Evolutionary conservation across 352 stramenopile species (phyloP).

Genomic region (Globisporangium nodosum): DNA sequence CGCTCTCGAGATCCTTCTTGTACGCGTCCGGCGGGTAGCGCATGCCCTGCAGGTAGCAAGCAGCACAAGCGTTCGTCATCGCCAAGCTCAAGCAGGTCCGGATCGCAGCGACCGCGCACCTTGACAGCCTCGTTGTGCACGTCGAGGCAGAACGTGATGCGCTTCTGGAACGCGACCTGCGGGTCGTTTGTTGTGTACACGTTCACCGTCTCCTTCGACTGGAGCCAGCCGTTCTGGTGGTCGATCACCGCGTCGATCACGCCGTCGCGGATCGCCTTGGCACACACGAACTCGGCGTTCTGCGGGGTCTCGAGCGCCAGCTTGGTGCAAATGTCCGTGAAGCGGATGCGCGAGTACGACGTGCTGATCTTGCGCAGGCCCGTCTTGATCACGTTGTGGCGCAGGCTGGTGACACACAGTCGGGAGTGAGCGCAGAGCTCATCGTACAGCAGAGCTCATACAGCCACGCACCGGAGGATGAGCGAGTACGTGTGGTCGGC

Average conservation of each 20-base stretch:
- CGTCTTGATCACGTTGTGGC: slow-evolving; percentile 98
- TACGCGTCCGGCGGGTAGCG: slow-evolving; percentile 96
- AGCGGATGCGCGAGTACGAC: slow-evolving; percentile 91
- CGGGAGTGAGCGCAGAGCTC: not conserved
- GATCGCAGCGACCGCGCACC: slow-evolving; percentile 12
- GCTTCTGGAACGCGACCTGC: slow-evolving; percentile 93
- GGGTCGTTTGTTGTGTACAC: slow-evolving; percentile 93
- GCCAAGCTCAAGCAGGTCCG: too few relatives aligned
- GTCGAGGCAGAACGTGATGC: slow-evolving; percentile 98
- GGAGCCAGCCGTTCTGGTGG: slow-evolving; percentile 93
- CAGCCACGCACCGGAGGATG: slow-evolving; percentile 81
- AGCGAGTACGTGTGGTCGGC: slow-evolving; percentile 95
- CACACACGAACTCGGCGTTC: slow-evolving; percentile 96
- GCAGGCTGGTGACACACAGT: slow-evolving; percentile 49
- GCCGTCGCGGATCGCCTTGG: slow-evolving; percentile 97
- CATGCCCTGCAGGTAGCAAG: slow-evolving; percentile 68
- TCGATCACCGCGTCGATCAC: slow-evolving; percentile 98
- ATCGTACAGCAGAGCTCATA: not conserved
- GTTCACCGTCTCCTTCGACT: slow-evolving; percentile 84
- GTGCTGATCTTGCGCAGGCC: slow-evolving; percentile 96
- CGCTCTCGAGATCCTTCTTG: slow-evolving; percentile 95
- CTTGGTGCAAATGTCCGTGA: slow-evolving; percentile 91
- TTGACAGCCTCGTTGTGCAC: slow-evolving; percentile 99
- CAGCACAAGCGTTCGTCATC: not conserved
- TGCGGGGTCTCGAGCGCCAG: slow-evolving; percentile 90